Evolutionary conservation across 768 basidiomycete genomes (phyloP), one percentile per base, ranked within the genome.

Genomic region (Rhizopogon roseolus): DNA sequence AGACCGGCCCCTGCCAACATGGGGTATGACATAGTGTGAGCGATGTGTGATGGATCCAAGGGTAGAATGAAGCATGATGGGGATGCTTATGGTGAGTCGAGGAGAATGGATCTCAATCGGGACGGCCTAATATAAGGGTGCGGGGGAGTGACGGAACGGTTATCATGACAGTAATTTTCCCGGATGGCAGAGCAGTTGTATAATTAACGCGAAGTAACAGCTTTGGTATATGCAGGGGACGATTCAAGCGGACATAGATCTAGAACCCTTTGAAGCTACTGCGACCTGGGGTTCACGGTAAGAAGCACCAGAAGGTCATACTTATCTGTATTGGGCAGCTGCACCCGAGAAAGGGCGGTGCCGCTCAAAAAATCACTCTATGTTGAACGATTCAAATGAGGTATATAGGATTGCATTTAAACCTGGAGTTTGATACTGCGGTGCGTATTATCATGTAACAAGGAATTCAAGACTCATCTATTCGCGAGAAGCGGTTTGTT

Each of bases 111-210:
- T 49, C 32, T 46, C 49, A 52, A 37, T 28, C 25, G 49, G 16
- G 43, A 49, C 25, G 42, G 17, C 25, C 59, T 63, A 66, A 70
- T 68, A 67, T 67, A 67, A 36, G 46, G 22, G 34, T 36, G 32
- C 14, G 51, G 55, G 4, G 54, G 39, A 28, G 50, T 6, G 28
- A 19, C 14, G 48, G n/a, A 36, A 60, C 68, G 68, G 66, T 42
- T 60, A 63, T 49, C 39, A 45, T 13, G 48, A 22, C 39, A 34
- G 36, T 43, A 37, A 53, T 45, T 50, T 67, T 38, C 49, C 66
- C 66, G 66, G 66, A 52, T 29, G n/a, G 44, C 39, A 29, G 50
- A 55, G 38, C 40, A 44, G 13, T 41, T 14, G 53, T 39, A 49
- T 48, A 48, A 50, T 45, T 49, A 50, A 36, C 58, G 56, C 62